phyloP scores from a whole-genome alignment of 257 asterid genomes.

The Osmanthus fragrans region DNA sequence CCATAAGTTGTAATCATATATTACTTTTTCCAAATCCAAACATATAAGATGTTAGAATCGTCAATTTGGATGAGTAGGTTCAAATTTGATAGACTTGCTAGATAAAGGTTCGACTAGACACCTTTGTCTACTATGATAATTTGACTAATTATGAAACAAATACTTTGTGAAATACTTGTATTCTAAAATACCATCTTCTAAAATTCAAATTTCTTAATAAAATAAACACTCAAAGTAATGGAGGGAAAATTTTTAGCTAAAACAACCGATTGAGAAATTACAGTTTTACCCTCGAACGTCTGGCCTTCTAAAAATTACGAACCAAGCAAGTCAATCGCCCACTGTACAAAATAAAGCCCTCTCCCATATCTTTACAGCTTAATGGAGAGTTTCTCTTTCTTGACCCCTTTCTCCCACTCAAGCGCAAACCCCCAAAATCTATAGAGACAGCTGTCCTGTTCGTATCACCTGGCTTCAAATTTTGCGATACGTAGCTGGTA shows the following conservation, averaged over 20 bases:
- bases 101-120: too few relatives aligned
- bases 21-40: too few relatives aligned
- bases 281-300: background rate
- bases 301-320: background rate
- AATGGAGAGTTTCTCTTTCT: conserved; percentile 11
- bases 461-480: conserved; percentile 31
- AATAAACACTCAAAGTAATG: background rate
- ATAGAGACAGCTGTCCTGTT: conserved; percentile 39
- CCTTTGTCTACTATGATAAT: too few relatives aligned
- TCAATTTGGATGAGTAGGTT: too few relatives aligned
- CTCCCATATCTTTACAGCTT: conserved; percentile 27
- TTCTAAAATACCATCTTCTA: background rate
- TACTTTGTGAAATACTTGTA: too few relatives aligned
- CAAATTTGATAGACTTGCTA: too few relatives aligned
- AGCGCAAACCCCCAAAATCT: conserved; percentile 24
- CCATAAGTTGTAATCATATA: too few relatives aligned
- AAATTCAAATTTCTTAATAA: background rate
- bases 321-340: background rate
- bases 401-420: conserved; percentile 17
- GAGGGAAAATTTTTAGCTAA: conserved; percentile 1
- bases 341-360: conserved; percentile 18
- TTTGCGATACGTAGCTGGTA: conserved; percentile 37
- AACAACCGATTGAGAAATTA: background rate
- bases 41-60: too few relatives aligned
- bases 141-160: too few relatives aligned